phyloP scores from a whole-genome alignment of 148 eudicot species.

The Fallopia convolvulus region DNA sequence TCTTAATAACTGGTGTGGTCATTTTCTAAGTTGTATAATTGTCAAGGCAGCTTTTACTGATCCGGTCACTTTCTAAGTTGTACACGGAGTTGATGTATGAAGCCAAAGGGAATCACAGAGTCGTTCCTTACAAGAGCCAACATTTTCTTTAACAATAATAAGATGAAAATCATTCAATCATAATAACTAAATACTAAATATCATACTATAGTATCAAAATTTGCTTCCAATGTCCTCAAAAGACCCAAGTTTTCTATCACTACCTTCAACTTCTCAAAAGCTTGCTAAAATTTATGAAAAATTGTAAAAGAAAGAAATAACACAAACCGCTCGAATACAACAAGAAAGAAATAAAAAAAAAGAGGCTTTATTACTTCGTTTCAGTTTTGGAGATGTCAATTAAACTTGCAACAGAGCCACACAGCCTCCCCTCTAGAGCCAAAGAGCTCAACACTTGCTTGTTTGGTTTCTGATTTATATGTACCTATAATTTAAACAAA shows the following conservation, averaged over 20 bases:
- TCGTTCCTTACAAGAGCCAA: no score
- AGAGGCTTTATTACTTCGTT: constrained; percentile 17
- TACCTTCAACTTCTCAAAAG: background rate
- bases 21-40: no score
- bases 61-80: no score
- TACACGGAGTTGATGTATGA: no score
- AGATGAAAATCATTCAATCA: background rate
- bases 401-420: constrained; percentile 47
- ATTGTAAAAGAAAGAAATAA: background rate
- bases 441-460: constrained; percentile 8
- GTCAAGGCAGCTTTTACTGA: no score
- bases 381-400: constrained; percentile 38
- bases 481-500: no score
- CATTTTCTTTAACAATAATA: background rate
- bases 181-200: background rate
- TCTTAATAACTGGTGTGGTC: no score
- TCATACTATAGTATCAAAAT: background rate
- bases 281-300: background rate
- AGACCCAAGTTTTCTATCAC: background rate
- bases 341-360: constrained; percentile 1
- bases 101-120: no score
- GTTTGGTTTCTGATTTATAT: no score
- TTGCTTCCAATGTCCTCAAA: background rate
- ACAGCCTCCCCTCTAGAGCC: constrained; percentile 51
- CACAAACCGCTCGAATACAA: background rate